Percentiles rank a stretch among this genome's conserved stretches.
Conservation (phyloP, 179 eudicot species). For the Actinidia polygama region DNA sequence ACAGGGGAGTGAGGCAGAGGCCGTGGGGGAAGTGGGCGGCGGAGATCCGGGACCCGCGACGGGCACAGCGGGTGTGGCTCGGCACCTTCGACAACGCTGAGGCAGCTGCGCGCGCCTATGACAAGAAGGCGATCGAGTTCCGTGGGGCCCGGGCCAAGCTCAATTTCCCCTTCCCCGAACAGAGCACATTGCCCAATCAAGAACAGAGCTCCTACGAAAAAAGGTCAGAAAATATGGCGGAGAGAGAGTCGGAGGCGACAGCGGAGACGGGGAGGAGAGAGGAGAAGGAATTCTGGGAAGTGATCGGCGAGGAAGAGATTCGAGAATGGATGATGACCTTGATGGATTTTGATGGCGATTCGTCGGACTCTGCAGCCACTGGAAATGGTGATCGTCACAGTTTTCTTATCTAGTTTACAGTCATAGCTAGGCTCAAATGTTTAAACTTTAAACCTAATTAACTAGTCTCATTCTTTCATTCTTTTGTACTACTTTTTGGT, state of each 20-base stretch:
- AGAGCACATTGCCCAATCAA: neutral
- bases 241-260: neutral
- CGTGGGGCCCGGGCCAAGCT: conserved; percentile 54
- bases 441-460: neutral
- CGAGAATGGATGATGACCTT: conserved; percentile 36
- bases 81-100: conserved; percentile 59
- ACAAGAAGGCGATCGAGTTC: conserved; percentile 43
- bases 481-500: neutral
- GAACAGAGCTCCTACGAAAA: neutral
- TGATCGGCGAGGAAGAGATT: conserved; percentile 34
- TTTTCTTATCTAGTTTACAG: neutral
- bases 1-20: conserved; percentile 64
- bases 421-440: too few relatives aligned
- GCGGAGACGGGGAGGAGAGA: conserved; percentile 10
- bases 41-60: conserved; percentile 54
- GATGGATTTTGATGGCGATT: conserved; percentile 32
- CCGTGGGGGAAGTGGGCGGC: conserved; percentile 74
- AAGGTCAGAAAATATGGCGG: neutral
- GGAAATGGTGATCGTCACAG: conserved; percentile 6
- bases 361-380: conserved; percentile 20
- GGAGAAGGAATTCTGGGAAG: neutral
- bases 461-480: neutral
- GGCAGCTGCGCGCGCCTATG: conserved; percentile 59
- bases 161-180: conserved; percentile 31
- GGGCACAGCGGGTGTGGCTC: conserved; percentile 49